Base-by-base conservation (phyloP, 2,329 filamentous ascomycete species). In the Acephala macrosclerotiorum region DNA sequence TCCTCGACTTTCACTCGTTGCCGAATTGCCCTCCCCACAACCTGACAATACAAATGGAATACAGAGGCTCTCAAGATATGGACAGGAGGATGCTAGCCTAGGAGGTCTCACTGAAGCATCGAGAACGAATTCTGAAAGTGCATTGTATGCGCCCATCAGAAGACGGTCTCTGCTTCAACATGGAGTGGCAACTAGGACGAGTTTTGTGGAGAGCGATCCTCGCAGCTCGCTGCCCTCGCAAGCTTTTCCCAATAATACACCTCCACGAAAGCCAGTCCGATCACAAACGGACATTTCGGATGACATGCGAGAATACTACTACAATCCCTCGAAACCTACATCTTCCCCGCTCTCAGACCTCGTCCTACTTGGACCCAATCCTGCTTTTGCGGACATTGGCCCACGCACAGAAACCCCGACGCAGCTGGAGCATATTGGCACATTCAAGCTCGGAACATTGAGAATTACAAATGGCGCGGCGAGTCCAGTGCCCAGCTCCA, bases 391-490 rank as follows among this genome's bases (percentile, higher is more conserved):
- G 25, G 35, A 49, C 22, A 61, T 66, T 35, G 65, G 64, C 9
- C 71, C 72, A n/a, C 69, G 75, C 61, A 70, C 72, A 18, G 68
- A 72, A 63, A 87, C 84, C 0, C 84, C 87, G 0, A 75, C 80
- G 33, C 82, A 85, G n/a, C 89, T 89, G 71, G 81, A 81, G 66
- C 86, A 89, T 55, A 83, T 87, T 36, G 88, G 88, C 2, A 85
- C 82, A 12, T 89, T 88, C 73, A 88, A 87, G 73, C 83, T 88
- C 61, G 88, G 88, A 1, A 86, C 86, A 1, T 72, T 90, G 58
- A 83, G 86, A 40, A 89, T 90, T 63, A 88, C 81, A 25, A 90
- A 90, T 74, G 87, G 86, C 16, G 79, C 80, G 2, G 81, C 77
- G 1, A 85, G 83, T 64, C 87, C 88, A 2, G 75, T 76, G 16